phyloP scores from a whole-genome alignment of 345 rosid genomes.

The Corchorus capsularis region DNA sequence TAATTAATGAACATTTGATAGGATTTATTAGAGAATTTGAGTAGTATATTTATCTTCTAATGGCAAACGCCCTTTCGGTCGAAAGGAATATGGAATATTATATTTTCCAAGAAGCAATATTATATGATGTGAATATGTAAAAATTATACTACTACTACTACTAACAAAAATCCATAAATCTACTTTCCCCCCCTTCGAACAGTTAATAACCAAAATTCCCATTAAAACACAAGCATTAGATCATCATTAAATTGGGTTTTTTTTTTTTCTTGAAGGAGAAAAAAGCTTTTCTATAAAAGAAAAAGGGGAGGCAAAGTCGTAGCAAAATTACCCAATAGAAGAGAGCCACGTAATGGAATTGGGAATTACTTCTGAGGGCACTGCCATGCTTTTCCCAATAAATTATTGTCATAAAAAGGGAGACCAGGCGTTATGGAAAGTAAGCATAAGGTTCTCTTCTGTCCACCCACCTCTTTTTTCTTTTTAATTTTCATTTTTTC shows the following conservation, averaged over 20 bases:
- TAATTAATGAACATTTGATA: too few species aligned
- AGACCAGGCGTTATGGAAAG: conserved; percentile 46
- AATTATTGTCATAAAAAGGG: conserved; percentile 38
- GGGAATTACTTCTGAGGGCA: background rate
- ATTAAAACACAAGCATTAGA: background rate
- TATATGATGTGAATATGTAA: too few species aligned
- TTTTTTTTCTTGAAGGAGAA: background rate
- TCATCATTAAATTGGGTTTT: background rate
- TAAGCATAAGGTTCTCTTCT: conserved; percentile 42
- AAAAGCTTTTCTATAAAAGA: background rate
- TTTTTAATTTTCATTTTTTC: background rate
- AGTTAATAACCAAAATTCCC: background rate
- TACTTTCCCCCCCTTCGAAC: background rate
- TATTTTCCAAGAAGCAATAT: background rate
- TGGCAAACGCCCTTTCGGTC: too few species aligned
- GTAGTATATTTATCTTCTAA: too few species aligned
- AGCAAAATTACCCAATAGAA: conserved; percentile 15
- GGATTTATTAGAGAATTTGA: too few species aligned
- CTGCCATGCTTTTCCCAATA: conserved; percentile 18
- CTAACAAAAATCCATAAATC: background rate
- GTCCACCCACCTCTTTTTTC: conserved; percentile 19
- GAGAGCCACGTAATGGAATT: conserved; percentile 7
- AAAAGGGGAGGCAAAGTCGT: background rate
- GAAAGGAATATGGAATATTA: too few species aligned
- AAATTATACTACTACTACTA: too few species aligned